These are phyloP conservation scores for Solanum bulbocastanum DNA, from an alignment of 257 asterid genomes.

Conservation along the genomic window DNA sequence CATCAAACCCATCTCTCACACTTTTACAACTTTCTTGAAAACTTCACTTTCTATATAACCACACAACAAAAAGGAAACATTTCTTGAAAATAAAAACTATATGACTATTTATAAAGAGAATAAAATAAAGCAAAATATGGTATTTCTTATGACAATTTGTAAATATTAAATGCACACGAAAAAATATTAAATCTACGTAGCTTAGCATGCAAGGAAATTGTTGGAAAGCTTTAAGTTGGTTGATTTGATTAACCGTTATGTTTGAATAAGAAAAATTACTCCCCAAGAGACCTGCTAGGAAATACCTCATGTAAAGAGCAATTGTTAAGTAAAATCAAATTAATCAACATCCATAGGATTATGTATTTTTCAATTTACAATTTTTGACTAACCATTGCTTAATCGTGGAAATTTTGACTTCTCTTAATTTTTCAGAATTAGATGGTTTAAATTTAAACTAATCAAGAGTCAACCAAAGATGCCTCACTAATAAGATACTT, in stretches of 20 bases:
- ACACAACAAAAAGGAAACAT: neutral
- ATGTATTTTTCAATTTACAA: neutral
- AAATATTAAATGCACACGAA: too few relatives aligned
- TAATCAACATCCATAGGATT: neutral
- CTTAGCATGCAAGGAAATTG: neutral
- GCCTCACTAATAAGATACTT: neutral
- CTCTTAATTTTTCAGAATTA: neutral
- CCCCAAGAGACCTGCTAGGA: neutral
- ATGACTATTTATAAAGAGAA: too few relatives aligned
- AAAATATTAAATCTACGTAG: neutral
- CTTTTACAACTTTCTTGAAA: neutral
- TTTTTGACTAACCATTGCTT: neutral
- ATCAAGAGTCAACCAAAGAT: neutral
- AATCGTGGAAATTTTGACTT: neutral
- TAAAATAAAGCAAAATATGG: neutral
- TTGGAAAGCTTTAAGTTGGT: neutral
- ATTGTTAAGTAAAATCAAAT: neutral
- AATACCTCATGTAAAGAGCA: neutral
- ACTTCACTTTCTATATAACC: neutral
- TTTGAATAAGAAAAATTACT: neutral
- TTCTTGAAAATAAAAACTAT: neutral
- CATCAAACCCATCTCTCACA: conserved; percentile 8
- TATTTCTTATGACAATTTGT: too few relatives aligned
- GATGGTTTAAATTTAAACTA: neutral
- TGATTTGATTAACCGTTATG: neutral